Evolutionary conservation across 441 rosid genomes (phyloP), one percentile per base, ranked within the genome.

Genomic region (Omphalea diandra): DNA sequence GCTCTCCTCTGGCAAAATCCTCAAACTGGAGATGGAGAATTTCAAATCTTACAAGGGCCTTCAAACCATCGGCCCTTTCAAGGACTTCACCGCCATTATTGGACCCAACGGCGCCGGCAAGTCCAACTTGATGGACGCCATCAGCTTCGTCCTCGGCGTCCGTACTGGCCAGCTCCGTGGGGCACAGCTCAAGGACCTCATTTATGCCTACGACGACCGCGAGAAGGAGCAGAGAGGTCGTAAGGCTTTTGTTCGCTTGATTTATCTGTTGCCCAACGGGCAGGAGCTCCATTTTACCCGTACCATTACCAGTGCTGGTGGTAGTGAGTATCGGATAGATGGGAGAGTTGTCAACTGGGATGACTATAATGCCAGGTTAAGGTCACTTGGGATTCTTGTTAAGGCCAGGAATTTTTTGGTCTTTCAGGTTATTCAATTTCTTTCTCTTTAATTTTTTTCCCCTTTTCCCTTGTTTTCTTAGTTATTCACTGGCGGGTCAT

Each of bases 71-170:
- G 99, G 99, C 22, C 98, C 99, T 0, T 95, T 95, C 87, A 85
- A 82, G 73, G 97, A 96, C 79, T 96, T 96, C 88, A 96, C 99
- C 1, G 99, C 99, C 33, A 93, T 96, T 5, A 93, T 96, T 53
- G 99, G 99, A 31, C 99, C 99, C 40, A 96, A 96, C 78, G 99
- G 99, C 10, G 86, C 98, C 4, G 99, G 99, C 24, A 96, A 96
- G 77, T 96, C 98, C 29, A 96, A 96, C 75, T 87, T 96, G 44
- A 96, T 96, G 99, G 99, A 95, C 75, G 99, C 99, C 1, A 95
- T 95, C 49, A 95, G 99, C 81, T 95, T 95, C 80, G 98, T 95
- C 31, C 95, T 95, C n/a, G 99, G 99, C 4, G 97, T 95, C 69
- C 98, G 99, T 15, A 84, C 98, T 0, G 99, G 91, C 26, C 98